A percentile compares a stretch with the other conserved stretches of the same genome.
phyloP scores from a whole-genome alignment of 441 rosid species.

The Erysimum pusillum region DNA sequence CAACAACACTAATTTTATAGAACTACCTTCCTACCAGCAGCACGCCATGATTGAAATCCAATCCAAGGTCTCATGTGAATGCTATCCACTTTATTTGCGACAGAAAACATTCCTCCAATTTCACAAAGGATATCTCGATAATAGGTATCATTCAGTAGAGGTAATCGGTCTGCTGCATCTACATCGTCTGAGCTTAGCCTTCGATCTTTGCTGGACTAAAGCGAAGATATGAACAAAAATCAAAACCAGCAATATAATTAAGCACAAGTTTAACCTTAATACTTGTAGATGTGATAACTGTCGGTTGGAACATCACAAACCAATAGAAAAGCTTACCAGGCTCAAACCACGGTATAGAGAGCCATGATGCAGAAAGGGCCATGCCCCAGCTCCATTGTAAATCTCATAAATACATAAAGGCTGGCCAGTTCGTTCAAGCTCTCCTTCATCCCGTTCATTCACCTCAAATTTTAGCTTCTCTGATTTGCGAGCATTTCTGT shows the following conservation, averaged over 20 bases:
- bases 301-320: constrained; percentile 28
- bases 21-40: constrained; percentile 97
- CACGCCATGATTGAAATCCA: constrained; percentile 98
- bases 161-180: constrained; percentile 88
- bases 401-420: constrained; percentile 94
- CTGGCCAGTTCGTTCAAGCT: constrained; percentile 97
- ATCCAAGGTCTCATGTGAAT: constrained; percentile 99
- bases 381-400: constrained; percentile 89
- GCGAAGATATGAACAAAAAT: constrained; percentile 36
- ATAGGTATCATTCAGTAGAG: constrained; percentile 71
- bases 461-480: constrained; percentile 89
- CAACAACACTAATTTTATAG: constrained; percentile 36
- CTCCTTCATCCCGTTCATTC: constrained; percentile 99
- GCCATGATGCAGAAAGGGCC: constrained; percentile 99
- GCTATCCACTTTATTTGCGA: constrained; percentile 90
- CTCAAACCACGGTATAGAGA: constrained; percentile 95
- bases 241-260: constrained; percentile 33
- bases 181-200: constrained; percentile 97
- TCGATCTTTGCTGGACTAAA: constrained; percentile 76
- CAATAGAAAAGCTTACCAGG: constrained; percentile 72
- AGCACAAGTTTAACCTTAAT: constrained; percentile 11
- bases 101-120: constrained; percentile 96
- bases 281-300: constrained; percentile 10
- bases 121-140: constrained; percentile 85
- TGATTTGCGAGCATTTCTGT: constrained; percentile 87